Evolutionary conservation across 2,329 filamentous ascomycete genomes (phyloP).

Genomic region (Stagonosporopsis rhizophila): DNA sequence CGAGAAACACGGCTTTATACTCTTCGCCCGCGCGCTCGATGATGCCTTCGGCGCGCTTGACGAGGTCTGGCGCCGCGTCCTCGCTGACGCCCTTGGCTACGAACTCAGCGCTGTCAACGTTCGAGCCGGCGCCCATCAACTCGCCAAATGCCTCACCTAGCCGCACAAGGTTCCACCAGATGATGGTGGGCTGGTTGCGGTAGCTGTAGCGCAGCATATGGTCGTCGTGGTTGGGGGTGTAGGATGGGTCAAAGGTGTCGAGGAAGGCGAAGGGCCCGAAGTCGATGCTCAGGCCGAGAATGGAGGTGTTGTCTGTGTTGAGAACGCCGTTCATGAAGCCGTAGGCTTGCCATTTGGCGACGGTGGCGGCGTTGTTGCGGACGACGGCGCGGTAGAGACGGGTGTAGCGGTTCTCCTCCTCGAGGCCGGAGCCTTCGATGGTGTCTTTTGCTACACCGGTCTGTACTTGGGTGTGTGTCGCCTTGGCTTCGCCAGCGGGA

Average conservation of each 20-base stretch:
- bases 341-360: constrained; percentile 95
- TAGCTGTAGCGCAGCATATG: constrained; percentile 86
- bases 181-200: constrained; percentile 90
- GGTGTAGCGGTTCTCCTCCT: constrained; percentile 84
- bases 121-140: constrained; percentile 77
- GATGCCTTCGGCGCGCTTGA: constrained; percentile 80
- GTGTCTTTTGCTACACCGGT: constrained; percentile 62
- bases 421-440: constrained; percentile 71
- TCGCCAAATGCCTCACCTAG: constrained; percentile 90
- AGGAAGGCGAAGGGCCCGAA: constrained; percentile 98
- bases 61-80: constrained; percentile 71
- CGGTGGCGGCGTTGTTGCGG: constrained; percentile 82
- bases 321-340: constrained; percentile 99
- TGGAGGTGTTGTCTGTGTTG: constrained; percentile 96
- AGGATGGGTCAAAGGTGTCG: constrained; percentile 92
- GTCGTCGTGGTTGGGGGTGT: constrained; percentile 98
- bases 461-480: constrained; percentile 53
- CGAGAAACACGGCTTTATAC: constrained; percentile 84
- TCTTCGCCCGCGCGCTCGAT: constrained; percentile 85
- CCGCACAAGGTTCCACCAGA: constrained; percentile 98
- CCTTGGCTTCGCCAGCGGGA: constrained; percentile 56
- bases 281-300: constrained; percentile 88
- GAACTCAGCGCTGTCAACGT: constrained; percentile 76
- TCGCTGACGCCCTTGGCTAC: constrained; percentile 74
- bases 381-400: constrained; percentile 87